phyloP scores from a whole-genome alignment of 495 filamentous ascomycete species.

The Aspergillus haitiensis region DNA sequence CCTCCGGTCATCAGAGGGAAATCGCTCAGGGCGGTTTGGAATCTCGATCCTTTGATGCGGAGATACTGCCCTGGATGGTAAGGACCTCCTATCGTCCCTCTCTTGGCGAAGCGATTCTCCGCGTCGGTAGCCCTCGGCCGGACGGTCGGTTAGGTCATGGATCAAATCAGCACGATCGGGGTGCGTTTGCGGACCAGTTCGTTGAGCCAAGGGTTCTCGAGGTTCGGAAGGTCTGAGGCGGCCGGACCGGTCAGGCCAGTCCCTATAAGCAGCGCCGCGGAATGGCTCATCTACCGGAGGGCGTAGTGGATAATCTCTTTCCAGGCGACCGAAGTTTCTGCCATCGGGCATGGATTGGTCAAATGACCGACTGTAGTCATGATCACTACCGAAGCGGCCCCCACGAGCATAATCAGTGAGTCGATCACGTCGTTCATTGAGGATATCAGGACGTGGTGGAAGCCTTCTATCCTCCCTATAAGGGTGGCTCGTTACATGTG shows the following conservation, averaged over 20 bases:
- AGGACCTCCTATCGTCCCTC: conserved; percentile 39
- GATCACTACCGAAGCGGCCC: conserved; percentile 36
- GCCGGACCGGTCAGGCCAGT: conserved; percentile 44
- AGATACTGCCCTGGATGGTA: conserved; percentile 30
- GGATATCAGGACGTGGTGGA: conserved; percentile 41
- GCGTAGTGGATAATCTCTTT: conserved; percentile 38
- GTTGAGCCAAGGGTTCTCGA: conserved; percentile 20
- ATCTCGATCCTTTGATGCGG: conserved; percentile 34
- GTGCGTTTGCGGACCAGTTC: conserved; percentile 28
- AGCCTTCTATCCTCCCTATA: conserved; percentile 34
- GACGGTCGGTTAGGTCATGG: conserved; percentile 37
- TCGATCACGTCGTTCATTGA: conserved; percentile 43
- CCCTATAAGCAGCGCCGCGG: conserved; percentile 40
- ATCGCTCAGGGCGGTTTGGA: conserved; percentile 41
- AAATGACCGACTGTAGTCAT: conserved; percentile 38
- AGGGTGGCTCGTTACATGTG: conserved; percentile 33
- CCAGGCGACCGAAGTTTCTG: conserved; percentile 36
- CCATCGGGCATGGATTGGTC: conserved; percentile 32
- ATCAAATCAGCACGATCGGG: conserved; percentile 41
- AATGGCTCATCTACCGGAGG: conserved; percentile 44
- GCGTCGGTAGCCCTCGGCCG: conserved; percentile 35
- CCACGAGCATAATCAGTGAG: conserved; percentile 39
- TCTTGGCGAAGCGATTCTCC: conserved; percentile 35
- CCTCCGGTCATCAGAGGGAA: conserved; percentile 39
- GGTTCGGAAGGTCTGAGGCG: conserved; percentile 33